Evolutionary conservation across 305 asterid species (phyloP), one percentile per base, ranked within the genome.

Genomic region (Andrographis paniculata): DNA sequence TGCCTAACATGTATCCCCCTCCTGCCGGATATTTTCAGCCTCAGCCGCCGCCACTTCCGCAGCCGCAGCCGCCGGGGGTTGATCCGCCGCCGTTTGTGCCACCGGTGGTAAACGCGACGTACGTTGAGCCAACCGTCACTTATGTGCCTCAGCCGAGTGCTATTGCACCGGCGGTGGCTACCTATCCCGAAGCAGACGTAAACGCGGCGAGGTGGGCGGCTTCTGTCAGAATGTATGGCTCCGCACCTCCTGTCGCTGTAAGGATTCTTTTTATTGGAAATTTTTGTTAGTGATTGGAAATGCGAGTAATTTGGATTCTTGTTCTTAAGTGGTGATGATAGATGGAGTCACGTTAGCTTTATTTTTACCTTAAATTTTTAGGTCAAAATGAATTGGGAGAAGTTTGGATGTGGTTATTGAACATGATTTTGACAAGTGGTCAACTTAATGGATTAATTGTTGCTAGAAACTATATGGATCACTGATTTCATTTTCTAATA

Each of bases 61-160:
- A 23, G 17, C 53, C 59, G 33, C 73, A 58, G 58, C 66, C 70
- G 12, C 60, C 75, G 53, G 72, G 68, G 6, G 52, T 58, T 50
- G 75, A 68, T 19, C 63, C 43, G 33, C 70, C 65, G 37, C 68
- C 63, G 37, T 60, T 60, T 47, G 55, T 61, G 31, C 64, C 69
- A n/a, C 62, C 66, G 17, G 35, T 60, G 42, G 47, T 17, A 15
- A 17, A 42, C 15, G 42, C 48, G 37, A 18, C 31, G 17, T 66
- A 66, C 40, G 64, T 14, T 28, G 67, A 42, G 53, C 67, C 47
- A 37, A 43, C 67, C 9, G 11, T 44, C 45, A n/a, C 44, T 38
- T 59, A 4, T 35, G 65, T 50, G 60, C 46, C 52, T 17, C 73
- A 49, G 49, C 73, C 44, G 22, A 33, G 17, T 36, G 58, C 33